Evolutionary conservation across 371 early-diverging fungal species (phyloP).

Genomic region (Entomophthora muscae): DNA sequence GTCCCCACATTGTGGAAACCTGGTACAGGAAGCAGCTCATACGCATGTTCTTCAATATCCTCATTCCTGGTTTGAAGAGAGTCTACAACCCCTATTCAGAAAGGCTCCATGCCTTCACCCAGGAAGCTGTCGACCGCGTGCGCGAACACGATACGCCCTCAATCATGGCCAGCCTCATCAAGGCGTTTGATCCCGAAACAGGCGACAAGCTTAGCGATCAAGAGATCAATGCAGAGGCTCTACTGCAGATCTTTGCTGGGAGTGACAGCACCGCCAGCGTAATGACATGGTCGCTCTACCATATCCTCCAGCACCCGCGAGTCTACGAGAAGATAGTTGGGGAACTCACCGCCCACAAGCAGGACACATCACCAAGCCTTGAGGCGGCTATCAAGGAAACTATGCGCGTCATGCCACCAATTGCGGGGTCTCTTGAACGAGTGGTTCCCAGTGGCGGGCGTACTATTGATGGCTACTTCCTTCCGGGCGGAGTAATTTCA

Average conservation of each 20-base stretch:
- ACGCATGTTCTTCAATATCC: too few species aligned
- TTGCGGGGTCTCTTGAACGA: slow-evolving; percentile 12
- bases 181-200: slow-evolving; percentile 5
- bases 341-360: background rate
- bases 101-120: too few species aligned
- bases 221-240: background rate
- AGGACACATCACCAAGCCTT: slow-evolving; percentile 1
- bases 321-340: background rate
- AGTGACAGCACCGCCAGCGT: background rate
- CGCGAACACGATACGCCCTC: background rate
- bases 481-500: slow-evolving; percentile 10
- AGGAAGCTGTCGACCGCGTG: background rate
- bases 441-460: slow-evolving; percentile 14
- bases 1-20: background rate
- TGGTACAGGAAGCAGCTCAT: too few species aligned
- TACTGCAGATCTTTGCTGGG: slow-evolving; percentile 1
- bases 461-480: slow-evolving; percentile 12
- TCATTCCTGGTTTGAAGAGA: too few species aligned
- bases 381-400: slow-evolving; percentile 6
- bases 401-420: background rate
- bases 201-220: background rate
- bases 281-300: background rate
- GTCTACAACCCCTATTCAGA: too few species aligned
- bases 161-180: background rate
- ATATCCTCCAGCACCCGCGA: background rate